Conservation (phyloP, 1,284 basidiomycete species). For the Ceratobasidium theobromae region DNA sequence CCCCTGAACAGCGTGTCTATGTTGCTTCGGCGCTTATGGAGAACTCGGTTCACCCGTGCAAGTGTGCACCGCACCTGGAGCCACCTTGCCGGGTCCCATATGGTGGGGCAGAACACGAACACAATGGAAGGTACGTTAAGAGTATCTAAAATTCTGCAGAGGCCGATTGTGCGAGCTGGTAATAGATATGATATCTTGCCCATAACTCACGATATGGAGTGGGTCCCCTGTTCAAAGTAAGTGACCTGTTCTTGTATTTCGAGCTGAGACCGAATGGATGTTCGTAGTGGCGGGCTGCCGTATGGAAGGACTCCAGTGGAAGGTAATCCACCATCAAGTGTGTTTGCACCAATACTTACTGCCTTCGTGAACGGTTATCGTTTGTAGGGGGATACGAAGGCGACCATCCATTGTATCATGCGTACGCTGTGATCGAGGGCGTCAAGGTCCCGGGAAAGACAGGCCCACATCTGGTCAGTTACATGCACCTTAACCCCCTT, state of each 20-base stretch:
- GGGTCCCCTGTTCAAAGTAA: slow-evolving; percentile 12
- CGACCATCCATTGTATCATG: slow-evolving; percentile 25
- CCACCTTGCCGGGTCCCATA: slow-evolving; percentile 60
- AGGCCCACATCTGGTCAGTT: slow-evolving; percentile 20
- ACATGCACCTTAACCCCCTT: background rate
- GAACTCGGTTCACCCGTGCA: slow-evolving; percentile 74
- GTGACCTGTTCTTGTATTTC: background rate
- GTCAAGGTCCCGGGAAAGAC: slow-evolving; percentile 30
- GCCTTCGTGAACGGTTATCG: background rate
- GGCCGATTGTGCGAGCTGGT: too few relatives aligned
- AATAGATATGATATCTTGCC: slow-evolving; percentile 30
- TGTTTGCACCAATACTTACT: background rate
- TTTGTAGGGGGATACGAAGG: slow-evolving; percentile 28
- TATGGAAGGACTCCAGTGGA: slow-evolving; percentile 17
- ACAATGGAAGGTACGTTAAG: slow-evolving; percentile 58
- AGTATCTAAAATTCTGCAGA: slow-evolving; percentile 40
- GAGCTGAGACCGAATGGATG: background rate
- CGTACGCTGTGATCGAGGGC: slow-evolving; percentile 14
- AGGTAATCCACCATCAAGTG: background rate
- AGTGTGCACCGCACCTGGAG: slow-evolving; percentile 61
- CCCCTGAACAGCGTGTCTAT: slow-evolving; percentile 52
- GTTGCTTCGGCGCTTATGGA: slow-evolving; percentile 68
- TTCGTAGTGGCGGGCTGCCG: slow-evolving; percentile 6
- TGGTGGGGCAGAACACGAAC: slow-evolving; percentile 60
- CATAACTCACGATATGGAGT: slow-evolving; percentile 26